Evolutionary conservation across 305 asterid genomes (phyloP), one percentile per base, ranked within the genome.

Genomic region (Solanum chacoense): DNA sequence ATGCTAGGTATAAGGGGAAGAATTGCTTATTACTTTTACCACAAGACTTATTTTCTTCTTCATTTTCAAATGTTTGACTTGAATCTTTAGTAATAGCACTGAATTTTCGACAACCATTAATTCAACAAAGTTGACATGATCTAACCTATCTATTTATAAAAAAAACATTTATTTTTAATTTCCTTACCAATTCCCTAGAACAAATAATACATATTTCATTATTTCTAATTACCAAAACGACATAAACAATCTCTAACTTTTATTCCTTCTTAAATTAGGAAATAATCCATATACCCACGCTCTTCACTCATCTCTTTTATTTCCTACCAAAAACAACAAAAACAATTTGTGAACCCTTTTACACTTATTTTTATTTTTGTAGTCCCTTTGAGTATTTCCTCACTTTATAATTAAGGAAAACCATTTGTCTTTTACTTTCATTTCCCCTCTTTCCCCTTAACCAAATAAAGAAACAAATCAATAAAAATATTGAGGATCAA

Each of bases 1-100:
- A 67, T 24, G 31, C 26, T 0, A 1, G 3, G 1, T 8, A 26
- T 26, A 69, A 69, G 0, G 24, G 11, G 1, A 20, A 1, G 16
- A 34, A 34, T 34, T 4, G 2, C 81, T 14, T 2, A 31, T 75
- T 75, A 75, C n/a, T 81, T 45, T 29, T 29, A 3, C 5, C 67
- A 28, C 29, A 28, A 81, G 36, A 28, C 20, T 45, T 42, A 81
- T 45, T 45, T 81, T 45, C 72, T 45, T 45, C 72, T 29, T 81
- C 72, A 45, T 10, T 81, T 50, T 81, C 86, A 81, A 81, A 81
- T 29, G 72, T 81, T 81, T 81, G 86, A 81, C 72, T 45, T 83
- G 31, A 31, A 83, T 50, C 1, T 76, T 76, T 6, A 14, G 31
- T 45, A 14, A 18, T 29, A 81, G 29, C 4, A 81, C 72, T 81